Evolutionary conservation across 306 rosid genomes (phyloP).

Genomic region (Erythrophleum fordii): DNA sequence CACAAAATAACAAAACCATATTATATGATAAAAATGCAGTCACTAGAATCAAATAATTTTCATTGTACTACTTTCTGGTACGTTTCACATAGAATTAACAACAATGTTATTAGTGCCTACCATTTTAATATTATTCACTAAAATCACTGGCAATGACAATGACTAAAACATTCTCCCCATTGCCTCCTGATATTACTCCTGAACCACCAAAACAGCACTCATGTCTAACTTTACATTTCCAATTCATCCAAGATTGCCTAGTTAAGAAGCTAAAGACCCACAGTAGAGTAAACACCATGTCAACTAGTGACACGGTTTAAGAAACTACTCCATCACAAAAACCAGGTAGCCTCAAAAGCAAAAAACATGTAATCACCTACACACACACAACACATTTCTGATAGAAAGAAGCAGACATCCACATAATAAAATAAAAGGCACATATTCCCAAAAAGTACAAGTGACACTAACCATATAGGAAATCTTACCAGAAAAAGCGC

Average conservation of each 20-base stretch:
- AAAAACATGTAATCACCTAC: constrained; percentile 11
- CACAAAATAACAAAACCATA: constrained; percentile 9
- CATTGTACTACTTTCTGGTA: neutral
- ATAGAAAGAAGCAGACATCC: neutral
- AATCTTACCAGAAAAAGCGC: constrained; percentile 78
- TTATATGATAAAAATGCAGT: neutral
- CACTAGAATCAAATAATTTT: constrained; percentile 12
- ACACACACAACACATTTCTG: neutral
- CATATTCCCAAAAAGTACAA: constrained; percentile 18
- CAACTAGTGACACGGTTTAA: constrained; percentile 11
- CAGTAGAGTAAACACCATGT: neutral
- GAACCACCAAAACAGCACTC: constrained; percentile 14
- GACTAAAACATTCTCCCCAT: neutral
- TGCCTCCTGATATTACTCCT: constrained; percentile 14
- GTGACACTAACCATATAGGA: constrained; percentile 10
- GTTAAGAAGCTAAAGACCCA: constrained; percentile 3
- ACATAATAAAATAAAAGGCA: constrained; percentile 14
- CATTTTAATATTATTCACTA: neutral
- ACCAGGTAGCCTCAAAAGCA: constrained; percentile 1
- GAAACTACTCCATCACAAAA: neutral
- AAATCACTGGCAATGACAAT: constrained; percentile 10
- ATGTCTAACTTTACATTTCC: constrained; percentile 26
- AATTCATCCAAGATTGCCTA: constrained; percentile 21
- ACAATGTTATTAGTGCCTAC: neutral
- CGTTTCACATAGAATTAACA: neutral